phyloP scores from a whole-genome alignment of 345 rosid species.

The Rhodomyrtus tomentosa region DNA sequence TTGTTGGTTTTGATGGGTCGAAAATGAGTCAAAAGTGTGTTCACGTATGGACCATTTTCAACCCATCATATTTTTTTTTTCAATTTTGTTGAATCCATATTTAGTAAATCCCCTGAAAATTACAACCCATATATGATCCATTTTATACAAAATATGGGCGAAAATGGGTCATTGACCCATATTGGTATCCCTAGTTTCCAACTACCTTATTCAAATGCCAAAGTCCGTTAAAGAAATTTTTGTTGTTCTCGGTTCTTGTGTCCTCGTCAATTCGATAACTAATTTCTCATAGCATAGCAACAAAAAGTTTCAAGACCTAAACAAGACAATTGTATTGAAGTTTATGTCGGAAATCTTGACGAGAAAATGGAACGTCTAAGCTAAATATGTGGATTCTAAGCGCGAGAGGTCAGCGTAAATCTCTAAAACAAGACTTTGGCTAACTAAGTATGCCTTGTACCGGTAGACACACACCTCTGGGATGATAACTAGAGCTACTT shows the following conservation, averaged over 20 bases:
- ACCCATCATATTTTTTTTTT: no score
- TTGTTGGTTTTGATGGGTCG: no score
- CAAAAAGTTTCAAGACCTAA: neutral
- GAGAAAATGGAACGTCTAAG: neutral
- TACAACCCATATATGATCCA: no score
- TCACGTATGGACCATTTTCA: no score
- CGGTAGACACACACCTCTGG: neutral
- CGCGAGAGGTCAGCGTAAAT: constrained; percentile 8
- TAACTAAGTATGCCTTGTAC: neutral
- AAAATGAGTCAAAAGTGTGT: no score
- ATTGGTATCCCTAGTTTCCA: no score
- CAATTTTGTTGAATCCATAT: no score
- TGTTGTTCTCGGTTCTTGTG: neutral
- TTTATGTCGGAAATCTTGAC: neutral
- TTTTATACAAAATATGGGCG: no score
- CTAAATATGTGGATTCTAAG: constrained; percentile 14
- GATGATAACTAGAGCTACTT: neutral
- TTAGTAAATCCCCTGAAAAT: no score
- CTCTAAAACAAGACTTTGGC: neutral
- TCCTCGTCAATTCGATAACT: neutral
- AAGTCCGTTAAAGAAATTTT: neutral
- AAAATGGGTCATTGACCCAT: no score
- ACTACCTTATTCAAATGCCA: neutral
- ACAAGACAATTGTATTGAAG: neutral
- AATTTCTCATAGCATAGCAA: neutral